Evolutionary conservation across 2,329 filamentous ascomycete genomes (phyloP).

Genomic region (Paracorniculantispora psalliotae): DNA sequence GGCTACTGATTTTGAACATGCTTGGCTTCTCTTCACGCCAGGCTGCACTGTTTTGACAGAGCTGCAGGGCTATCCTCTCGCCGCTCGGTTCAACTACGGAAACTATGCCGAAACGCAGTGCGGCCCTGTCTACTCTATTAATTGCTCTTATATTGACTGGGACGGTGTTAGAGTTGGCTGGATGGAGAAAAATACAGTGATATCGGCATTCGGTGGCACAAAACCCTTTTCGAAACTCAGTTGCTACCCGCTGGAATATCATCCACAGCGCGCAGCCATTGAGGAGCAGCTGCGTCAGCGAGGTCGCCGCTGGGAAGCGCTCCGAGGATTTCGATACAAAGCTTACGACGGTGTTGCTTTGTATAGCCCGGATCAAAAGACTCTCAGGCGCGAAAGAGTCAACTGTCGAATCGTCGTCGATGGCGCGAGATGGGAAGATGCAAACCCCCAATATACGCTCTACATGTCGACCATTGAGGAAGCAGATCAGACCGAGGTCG

Average conservation of each 20-base stretch:
- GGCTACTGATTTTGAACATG: constrained; percentile 79
- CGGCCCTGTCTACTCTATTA: constrained; percentile 70
- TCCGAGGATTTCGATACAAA: constrained; percentile 80
- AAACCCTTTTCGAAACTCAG: constrained; percentile 74
- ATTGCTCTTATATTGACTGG: constrained; percentile 78
- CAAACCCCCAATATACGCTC: constrained; percentile 80
- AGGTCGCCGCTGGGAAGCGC: constrained; percentile 75
- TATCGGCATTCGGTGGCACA: constrained; percentile 71
- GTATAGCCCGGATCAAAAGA: constrained; percentile 54
- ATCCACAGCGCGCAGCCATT: constrained; percentile 64
- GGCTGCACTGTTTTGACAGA: constrained; percentile 72
- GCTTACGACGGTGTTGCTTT: constrained; percentile 76
- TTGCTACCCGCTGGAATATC: constrained; percentile 75
- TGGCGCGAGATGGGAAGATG: constrained; percentile 71
- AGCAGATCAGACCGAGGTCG: constrained; percentile 37
- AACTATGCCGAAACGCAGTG: constrained; percentile 64
- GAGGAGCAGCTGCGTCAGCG: constrained; percentile 66
- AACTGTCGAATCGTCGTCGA: constrained; percentile 76
- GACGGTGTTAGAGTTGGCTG: constrained; percentile 82
- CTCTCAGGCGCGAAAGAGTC: constrained; percentile 50
- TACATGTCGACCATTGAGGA: constrained; percentile 63
- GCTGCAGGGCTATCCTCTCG: constrained; percentile 70
- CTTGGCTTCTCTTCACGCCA: constrained; percentile 87
- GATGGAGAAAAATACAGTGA: constrained; percentile 63
- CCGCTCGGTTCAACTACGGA: constrained; percentile 77